A percentile compares a stretch with the other conserved stretches of the same genome.
These are phyloP conservation scores for Ascocoryne sarcoides DNA, from an alignment of 2,329 filamentous ascomycete species.

Conservation along the genomic window DNA sequence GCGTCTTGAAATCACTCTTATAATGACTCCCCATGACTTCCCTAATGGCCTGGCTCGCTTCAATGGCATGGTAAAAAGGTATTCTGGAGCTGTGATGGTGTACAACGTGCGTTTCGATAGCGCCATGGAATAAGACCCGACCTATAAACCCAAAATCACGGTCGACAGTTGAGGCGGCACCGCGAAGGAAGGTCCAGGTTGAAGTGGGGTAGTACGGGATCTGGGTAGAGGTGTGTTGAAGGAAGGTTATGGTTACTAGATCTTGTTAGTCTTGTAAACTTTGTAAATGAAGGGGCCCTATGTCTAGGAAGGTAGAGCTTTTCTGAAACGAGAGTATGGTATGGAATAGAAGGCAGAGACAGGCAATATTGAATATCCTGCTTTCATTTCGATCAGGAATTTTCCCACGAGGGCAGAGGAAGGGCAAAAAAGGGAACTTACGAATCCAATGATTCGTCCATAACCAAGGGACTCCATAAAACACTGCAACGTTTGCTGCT, in stretches of 20 bases:
- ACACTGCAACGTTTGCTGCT: slow-evolving; percentile 43
- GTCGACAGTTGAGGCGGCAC: slow-evolving; percentile 52
- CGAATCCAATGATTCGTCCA: slow-evolving; percentile 64
- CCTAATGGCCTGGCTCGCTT: slow-evolving; percentile 46
- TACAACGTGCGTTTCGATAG: slow-evolving; percentile 53
- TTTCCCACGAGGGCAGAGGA: too few species aligned
- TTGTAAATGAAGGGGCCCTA: too few species aligned
- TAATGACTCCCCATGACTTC: slow-evolving; percentile 46
- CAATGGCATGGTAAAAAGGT: slow-evolving; percentile 49
- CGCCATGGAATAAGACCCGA: slow-evolving; percentile 52
- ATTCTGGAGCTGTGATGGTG: slow-evolving; percentile 53
- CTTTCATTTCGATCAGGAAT: too few species aligned
- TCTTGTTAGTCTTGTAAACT: too few species aligned
- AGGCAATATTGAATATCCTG: too few species aligned
- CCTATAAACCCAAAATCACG: slow-evolving; percentile 55
- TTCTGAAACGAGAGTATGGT: too few species aligned
- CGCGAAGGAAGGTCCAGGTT: slow-evolving; percentile 51
- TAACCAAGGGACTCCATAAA: slow-evolving; percentile 58
- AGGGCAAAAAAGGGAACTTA: slow-evolving; percentile 29
- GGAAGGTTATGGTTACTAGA: slow-evolving; percentile 65
- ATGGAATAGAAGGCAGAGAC: too few species aligned
- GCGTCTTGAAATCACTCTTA: slow-evolving; percentile 30
- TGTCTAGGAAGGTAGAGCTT: too few species aligned
- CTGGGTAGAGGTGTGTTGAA: slow-evolving; percentile 57
- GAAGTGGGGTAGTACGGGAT: slow-evolving; percentile 50